These are phyloP conservation scores for Pseudohyphozyma bogoriensis DNA, from an alignment of 768 basidiomycete species.

Conservation along the genomic window DNA sequence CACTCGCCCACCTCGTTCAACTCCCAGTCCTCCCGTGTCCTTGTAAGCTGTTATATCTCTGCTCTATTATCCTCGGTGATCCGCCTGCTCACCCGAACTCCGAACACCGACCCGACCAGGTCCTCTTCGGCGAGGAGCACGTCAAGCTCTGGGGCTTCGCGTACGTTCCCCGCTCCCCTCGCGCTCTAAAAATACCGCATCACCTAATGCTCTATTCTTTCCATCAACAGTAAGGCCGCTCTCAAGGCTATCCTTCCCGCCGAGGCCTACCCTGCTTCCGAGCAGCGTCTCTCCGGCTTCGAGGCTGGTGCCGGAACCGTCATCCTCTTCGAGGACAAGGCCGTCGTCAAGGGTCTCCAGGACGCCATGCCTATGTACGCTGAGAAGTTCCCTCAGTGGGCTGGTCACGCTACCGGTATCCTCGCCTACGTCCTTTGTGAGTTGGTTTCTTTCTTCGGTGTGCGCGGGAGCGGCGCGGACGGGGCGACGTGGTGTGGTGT, in stretches of 20 bases:
- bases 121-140: slow-evolving; percentile 6
- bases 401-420: neutral
- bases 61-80: slow-evolving; percentile 36
- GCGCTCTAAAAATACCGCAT: neutral
- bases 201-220: slow-evolving; percentile 4
- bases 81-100: slow-evolving; percentile 39
- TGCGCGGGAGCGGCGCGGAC: neutral
- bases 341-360: slow-evolving; percentile 24
- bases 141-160: neutral
- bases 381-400: slow-evolving; percentile 7
- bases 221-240: slow-evolving; percentile 9
- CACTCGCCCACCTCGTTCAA: slow-evolving; percentile 39
- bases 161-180: no score
- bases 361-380: slow-evolving; percentile 20
- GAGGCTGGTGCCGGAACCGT: slow-evolving; percentile 37
- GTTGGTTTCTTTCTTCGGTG: neutral
- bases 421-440: neutral
- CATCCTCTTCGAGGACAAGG: slow-evolving; percentile 38
- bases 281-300: slow-evolving; percentile 33
- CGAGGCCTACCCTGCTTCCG: slow-evolving; percentile 17
- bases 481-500: no score
- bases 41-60: slow-evolving; percentile 36
- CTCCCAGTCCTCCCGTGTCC: slow-evolving; percentile 37
- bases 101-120: slow-evolving; percentile 36
- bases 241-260: slow-evolving; percentile 26